These are phyloP conservation scores for Actinomortierella wolfii DNA, from an alignment of 371 early-diverging fungal genomes.

Conservation along the genomic window DNA sequence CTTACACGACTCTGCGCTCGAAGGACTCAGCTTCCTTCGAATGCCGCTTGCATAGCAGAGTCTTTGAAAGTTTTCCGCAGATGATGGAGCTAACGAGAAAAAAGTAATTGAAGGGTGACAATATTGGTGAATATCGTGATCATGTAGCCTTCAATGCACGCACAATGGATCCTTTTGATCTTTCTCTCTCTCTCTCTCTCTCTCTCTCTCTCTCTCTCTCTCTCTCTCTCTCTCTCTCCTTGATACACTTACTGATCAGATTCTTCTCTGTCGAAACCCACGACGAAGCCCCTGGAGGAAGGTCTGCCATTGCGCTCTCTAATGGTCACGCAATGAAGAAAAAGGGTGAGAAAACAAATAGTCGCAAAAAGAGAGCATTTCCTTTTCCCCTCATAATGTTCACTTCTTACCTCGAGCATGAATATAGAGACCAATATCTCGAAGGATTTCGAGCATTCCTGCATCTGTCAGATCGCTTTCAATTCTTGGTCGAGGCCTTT, in stretches of 20 bases:
- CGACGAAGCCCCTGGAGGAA: slow-evolving; percentile 46
- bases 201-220: too few species aligned
- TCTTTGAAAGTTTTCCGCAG: slow-evolving; percentile 28
- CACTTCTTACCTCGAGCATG: slow-evolving; percentile 37
- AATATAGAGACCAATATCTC: slow-evolving; percentile 53
- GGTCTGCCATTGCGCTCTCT: slow-evolving; percentile 45
- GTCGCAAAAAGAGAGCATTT: neutral
- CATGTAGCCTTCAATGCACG: too few species aligned
- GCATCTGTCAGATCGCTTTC: slow-evolving; percentile 38
- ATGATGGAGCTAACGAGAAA: slow-evolving; percentile 13
- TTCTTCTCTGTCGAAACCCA: slow-evolving; percentile 54
- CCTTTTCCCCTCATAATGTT: slow-evolving; percentile 12
- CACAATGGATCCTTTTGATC: too few species aligned
- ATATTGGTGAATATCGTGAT: too few species aligned
- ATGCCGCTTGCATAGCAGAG: slow-evolving; percentile 20
- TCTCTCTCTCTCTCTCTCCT: neutral
- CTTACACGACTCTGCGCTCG: too few species aligned
- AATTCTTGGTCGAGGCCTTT: slow-evolving; percentile 15
- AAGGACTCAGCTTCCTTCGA: slow-evolving; percentile 4
- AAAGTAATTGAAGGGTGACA: neutral
- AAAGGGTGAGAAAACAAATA: neutral
- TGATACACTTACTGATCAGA: slow-evolving; percentile 48
- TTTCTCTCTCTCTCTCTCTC: neutral
- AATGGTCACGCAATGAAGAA: neutral
- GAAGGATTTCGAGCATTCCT: slow-evolving; percentile 50